Base-by-base conservation (phyloP, 306 rosid species). In the Rosa multiflora region DNA sequence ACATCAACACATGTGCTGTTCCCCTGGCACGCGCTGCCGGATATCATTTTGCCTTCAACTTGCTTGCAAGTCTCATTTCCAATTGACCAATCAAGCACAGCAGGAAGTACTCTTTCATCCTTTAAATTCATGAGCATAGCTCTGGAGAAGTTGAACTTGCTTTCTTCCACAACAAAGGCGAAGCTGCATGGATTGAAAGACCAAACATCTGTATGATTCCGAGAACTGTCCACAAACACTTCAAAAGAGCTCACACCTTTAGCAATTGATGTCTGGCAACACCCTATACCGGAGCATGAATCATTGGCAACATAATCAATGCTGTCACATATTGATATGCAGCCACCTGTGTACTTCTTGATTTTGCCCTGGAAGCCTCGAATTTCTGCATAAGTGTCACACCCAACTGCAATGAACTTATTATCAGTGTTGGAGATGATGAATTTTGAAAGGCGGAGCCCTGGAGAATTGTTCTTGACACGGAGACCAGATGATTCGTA, bases 51-150 rank as follows among this genome's bases (percentile, higher is more conserved):
- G 0, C 79, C 66, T 29, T 10, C 0, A 5, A 78, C 90, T 0
- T 70, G 14, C 0, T 3, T 1, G 58, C 93, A 85, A 1, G 58
- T 73, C 13, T 44, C 2, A 0, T 67, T 35, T 26, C 83, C 84
- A 4, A 80, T 82, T 13, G 67, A 75, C 93, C 93, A 89, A 73
- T 87, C 86, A 32, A 84, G 56, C 9, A 89, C 87, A 40, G 56
- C 2, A 0, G 86, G 86, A 11, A 74, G 9, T 0, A 4, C 0
- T 1, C 0, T 0, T 10, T 0, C 11, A 7, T 18, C 3, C 10
- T 73, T 4, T 3, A 87, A 77, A 11, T 82, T 8, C 0, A 0
- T 15, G 3, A 85, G 71, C 39, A 82, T 81, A 1, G 0, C 1
- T 0, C 26, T 0, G 1, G 72, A 42, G 82, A 82, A 86, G 7